Evolutionary conservation across 495 filamentous ascomycete genomes (phyloP).

Genomic region (Penicillium simplicissimum): DNA sequence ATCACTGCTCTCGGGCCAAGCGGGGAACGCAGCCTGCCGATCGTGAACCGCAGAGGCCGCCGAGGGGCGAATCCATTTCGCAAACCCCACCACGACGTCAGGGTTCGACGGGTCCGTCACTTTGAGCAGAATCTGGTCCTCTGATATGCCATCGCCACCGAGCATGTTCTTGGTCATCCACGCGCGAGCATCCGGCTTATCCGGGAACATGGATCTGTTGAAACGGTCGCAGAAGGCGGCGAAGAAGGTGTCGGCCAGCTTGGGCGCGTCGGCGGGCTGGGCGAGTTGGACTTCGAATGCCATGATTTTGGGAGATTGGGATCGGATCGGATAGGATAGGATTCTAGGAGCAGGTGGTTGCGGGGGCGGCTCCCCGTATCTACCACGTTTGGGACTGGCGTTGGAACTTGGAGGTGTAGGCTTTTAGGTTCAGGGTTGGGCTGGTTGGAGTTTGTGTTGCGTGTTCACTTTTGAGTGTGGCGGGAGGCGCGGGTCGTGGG

Average conservation of each 20-base stretch:
- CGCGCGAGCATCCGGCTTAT: slow-evolving; percentile 22
- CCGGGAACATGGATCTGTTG: slow-evolving; percentile 30
- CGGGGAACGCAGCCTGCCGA: slow-evolving; percentile 11
- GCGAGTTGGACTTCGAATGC: slow-evolving; percentile 18
- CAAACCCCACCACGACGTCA: slow-evolving; percentile 23
- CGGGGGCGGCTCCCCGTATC: background rate
- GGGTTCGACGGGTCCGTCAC: slow-evolving; percentile 13
- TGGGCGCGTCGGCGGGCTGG: slow-evolving; percentile 16
- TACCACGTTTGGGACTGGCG: background rate
- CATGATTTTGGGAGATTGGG: slow-evolving; percentile 25
- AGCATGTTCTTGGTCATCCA: slow-evolving; percentile 20
- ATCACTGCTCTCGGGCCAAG: slow-evolving; percentile 23
- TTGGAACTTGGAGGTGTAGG: background rate
- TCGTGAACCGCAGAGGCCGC: slow-evolving; percentile 11
- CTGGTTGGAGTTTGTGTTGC: slow-evolving; percentile 2
- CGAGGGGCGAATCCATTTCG: slow-evolving; percentile 26
- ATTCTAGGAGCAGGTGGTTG: background rate
- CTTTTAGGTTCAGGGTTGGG: background rate
- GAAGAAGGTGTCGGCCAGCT: slow-evolving; percentile 23
- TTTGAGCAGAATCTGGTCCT: slow-evolving; percentile 21
- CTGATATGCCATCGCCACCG: background rate
- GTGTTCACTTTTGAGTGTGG: background rate
- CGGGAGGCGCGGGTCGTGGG: background rate
- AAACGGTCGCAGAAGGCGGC: slow-evolving; percentile 25
- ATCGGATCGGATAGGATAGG: too few species aligned